Evolutionary conservation across 306 rosid genomes (phyloP), one percentile per base, ranked within the genome.

Genomic region (Prinsepia uniflora): DNA sequence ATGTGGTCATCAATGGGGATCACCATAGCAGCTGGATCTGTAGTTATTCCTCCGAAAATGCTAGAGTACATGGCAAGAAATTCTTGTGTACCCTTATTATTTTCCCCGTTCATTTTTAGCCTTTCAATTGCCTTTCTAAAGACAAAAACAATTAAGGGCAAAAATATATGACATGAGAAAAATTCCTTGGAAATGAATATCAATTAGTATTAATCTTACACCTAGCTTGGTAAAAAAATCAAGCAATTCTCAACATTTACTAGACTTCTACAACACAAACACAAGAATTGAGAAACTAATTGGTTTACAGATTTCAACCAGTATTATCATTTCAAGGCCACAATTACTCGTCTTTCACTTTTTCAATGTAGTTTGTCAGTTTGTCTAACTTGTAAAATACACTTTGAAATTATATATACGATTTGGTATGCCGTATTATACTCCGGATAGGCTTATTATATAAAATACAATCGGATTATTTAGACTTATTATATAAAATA

Each of bases 61-160:
- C 98, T 90, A 49, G 98, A 93, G 78, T 90, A 93, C 98, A 93
- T 90, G 62, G 98, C 96, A 49, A 90, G 88, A 57, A 34, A 90
- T 71, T 85, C 78, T 65, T 90, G 96, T 69, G 80, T 82, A 55
- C 87, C 86, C 24, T 74, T 72, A 60, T 72, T 71, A 24, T 77
- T 84, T 76, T 84, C 96, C 71, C 86, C 55, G 81, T 84, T 76
- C 45, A 62, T 30, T 79, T 78, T 76, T 68, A 87, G 47, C 83
- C 81, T 84, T 77, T 81, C 89, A 76, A 82, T 58, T 68, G 85
- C 86, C 97, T 93, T 74, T 54, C 64, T 69, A 69, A 6, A 55
- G 1, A 55, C 1, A 20, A 69, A 69, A 2, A 42, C 15, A 11
- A 11, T 2, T 4, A 48, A 48, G 12, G 15, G 5, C 42, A 68